Evolutionary conservation across 345 rosid genomes (phyloP), one percentile per base, ranked within the genome.

Genomic region (Rhodamnia rubescens): DNA sequence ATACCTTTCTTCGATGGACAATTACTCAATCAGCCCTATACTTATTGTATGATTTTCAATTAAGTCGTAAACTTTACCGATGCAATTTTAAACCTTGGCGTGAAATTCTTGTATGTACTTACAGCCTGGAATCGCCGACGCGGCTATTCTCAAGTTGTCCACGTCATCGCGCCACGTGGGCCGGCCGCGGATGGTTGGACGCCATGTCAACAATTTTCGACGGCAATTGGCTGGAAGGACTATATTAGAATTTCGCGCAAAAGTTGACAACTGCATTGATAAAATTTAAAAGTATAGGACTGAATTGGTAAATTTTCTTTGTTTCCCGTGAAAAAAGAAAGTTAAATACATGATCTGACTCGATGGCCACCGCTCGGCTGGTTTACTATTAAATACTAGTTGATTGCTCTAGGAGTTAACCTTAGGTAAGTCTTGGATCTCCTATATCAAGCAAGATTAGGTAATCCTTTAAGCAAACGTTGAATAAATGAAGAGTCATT

Each of bases 161-260:
- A 49, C 4, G 51, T 11, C 13, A 11, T 3, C 51, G 4, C 1
- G 13, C 13, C 13, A 49, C 13, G 13, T 49, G 11, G 51, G 51
- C 0, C 4, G 13, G 3, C 12, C 11, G 13, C 0, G 0, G 0
- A 49, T 49, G 51, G 11, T 49, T 49, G 2, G 51, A 49, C 13
- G 51, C 2, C 3, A 49, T 49, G 51, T 49, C 13, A 49, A 3
- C 51, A 2, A 49, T 49, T 49, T 49, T 49, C 13, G 13, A 13
- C 4, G 4, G 51, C 51, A 49, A 49, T 49, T 49, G 7, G 3
- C 4, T 3, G 13, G 13, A 11, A 58, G 32, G 32, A 58, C 8
- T 2, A 12, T 0, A 7, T 58, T 11, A 14, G 32, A 11, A 58
- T 0, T 11, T n/a, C 2, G 6, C 13, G 1, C 13, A n/a, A 0